These are phyloP conservation scores for Puccinia coronata DNA, from an alignment of 1,284 basidiomycete genomes.

Conservation along the genomic window DNA sequence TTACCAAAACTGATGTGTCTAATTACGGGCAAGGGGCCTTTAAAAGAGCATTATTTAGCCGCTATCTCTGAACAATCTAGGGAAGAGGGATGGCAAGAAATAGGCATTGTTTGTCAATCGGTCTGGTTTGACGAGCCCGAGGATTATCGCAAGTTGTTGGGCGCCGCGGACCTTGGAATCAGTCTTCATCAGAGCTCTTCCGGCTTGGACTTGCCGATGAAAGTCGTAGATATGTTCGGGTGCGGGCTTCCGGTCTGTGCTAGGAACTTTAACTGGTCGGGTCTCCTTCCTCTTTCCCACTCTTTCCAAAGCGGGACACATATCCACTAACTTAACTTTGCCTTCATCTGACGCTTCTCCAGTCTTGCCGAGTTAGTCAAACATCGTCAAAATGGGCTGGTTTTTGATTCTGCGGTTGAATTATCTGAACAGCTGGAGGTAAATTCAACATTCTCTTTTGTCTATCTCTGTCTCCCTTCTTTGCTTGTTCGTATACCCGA, in stretches of 20 bases:
- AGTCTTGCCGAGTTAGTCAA: constrained; percentile 85
- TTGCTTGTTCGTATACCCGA: background rate
- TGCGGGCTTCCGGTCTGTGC: constrained; percentile 91
- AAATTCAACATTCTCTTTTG: constrained; percentile 52
- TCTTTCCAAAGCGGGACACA: background rate
- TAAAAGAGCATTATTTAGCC: constrained; percentile 72
- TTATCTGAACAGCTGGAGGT: constrained; percentile 75
- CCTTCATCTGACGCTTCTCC: background rate
- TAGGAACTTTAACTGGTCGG: constrained; percentile 78
- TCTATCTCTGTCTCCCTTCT: background rate
- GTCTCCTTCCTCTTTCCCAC: constrained; percentile 7
- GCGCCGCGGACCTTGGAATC: constrained; percentile 87
- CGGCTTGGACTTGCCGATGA: constrained; percentile 94
- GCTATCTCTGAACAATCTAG: constrained; percentile 66
- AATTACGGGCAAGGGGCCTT: constrained; percentile 88
- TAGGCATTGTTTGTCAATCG: constrained; percentile 70
- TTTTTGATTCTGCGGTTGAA: constrained; percentile 72
- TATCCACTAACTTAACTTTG: constrained; percentile 20
- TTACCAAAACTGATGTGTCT: constrained; percentile 65
- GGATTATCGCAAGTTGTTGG: constrained; percentile 60
- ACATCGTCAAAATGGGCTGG: constrained; percentile 75
- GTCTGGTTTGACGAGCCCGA: constrained; percentile 54
- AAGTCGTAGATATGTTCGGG: constrained; percentile 99
- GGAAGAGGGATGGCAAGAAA: constrained; percentile 69
- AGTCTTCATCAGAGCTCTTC: constrained; percentile 88